Evolutionary conservation across 306 rosid genomes (phyloP).

Genomic region (Glycine soja): DNA sequence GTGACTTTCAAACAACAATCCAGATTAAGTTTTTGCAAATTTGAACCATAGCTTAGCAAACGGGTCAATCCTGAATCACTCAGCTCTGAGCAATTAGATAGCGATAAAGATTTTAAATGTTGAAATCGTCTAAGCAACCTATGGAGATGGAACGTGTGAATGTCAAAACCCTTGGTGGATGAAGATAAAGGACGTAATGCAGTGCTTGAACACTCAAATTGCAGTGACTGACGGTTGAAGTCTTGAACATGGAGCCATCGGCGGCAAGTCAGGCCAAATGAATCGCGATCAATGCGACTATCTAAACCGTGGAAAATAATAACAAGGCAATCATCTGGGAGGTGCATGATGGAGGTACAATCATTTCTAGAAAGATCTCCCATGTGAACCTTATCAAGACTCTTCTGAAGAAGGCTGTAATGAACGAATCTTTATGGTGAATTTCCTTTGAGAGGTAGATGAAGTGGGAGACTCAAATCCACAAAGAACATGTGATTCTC

Average conservation of each 20-base stretch:
- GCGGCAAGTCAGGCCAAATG: constrained; percentile 73
- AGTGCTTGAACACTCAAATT: constrained; percentile 59
- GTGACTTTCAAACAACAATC: constrained; percentile 66
- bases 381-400: constrained; percentile 57
- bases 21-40: constrained; percentile 57
- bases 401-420: constrained; percentile 65
- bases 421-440: constrained; percentile 59
- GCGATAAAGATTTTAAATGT: constrained; percentile 60
- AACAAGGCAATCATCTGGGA: constrained; percentile 69
- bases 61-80: constrained; percentile 59
- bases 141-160: constrained; percentile 50
- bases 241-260: constrained; percentile 67
- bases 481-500: constrained; percentile 60
- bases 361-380: constrained; percentile 46
- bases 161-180: constrained; percentile 34
- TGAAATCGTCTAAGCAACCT: constrained; percentile 68
- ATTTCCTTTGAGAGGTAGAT: constrained; percentile 57
- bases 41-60: constrained; percentile 58
- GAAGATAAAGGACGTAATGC: constrained; percentile 50
- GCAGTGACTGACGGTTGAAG: constrained; percentile 56
- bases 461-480: constrained; percentile 63
- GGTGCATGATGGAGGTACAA: constrained; percentile 58
- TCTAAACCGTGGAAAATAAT: constrained; percentile 60
- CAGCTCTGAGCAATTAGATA: constrained; percentile 65
- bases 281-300: constrained; percentile 57